These are phyloP conservation scores for Mortierella hygrophila DNA, from an alignment of 192 early-diverging fungal genomes.

Conservation along the genomic window DNA sequence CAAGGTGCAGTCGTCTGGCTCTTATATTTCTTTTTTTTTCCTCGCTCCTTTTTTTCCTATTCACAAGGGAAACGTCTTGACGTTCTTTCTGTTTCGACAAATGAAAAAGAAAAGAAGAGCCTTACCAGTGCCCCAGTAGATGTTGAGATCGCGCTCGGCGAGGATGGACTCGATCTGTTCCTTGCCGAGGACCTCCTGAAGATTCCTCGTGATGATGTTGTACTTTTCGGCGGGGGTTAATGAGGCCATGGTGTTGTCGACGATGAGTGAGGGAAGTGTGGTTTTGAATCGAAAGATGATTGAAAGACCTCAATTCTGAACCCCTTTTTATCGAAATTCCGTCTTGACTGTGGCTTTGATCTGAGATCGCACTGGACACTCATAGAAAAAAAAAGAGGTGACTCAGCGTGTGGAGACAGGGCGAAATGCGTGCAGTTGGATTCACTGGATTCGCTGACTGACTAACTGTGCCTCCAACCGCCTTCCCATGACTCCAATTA, in stretches of 20 bases:
- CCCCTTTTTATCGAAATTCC: neutral
- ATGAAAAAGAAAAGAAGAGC: neutral
- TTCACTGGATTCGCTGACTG: neutral
- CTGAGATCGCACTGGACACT: neutral
- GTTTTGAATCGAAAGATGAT: neutral
- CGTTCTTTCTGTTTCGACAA: neutral
- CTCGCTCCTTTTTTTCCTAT: neutral
- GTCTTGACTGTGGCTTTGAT: constrained; percentile 4
- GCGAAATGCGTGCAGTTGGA: too few species aligned
- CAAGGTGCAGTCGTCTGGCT: neutral
- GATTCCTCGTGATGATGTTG: constrained; percentile 89
- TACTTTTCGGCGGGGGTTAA: constrained; percentile 77
- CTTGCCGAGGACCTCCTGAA: constrained; percentile 93
- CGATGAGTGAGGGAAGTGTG: neutral
- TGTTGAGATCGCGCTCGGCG: constrained; percentile 86
- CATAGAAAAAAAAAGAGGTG: neutral
- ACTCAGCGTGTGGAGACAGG: neutral
- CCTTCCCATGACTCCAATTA: too few species aligned
- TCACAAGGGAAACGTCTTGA: neutral
- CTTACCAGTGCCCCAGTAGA: constrained; percentile 95
- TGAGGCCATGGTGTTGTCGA: constrained; percentile 33
- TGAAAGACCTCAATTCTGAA: neutral
- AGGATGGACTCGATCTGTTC: constrained; percentile 90
- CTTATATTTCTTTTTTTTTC: neutral
- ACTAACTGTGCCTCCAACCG: neutral